phyloP scores from a whole-genome alignment of 2,329 filamentous ascomycete genomes.

The Aaosphaeria arxii region DNA sequence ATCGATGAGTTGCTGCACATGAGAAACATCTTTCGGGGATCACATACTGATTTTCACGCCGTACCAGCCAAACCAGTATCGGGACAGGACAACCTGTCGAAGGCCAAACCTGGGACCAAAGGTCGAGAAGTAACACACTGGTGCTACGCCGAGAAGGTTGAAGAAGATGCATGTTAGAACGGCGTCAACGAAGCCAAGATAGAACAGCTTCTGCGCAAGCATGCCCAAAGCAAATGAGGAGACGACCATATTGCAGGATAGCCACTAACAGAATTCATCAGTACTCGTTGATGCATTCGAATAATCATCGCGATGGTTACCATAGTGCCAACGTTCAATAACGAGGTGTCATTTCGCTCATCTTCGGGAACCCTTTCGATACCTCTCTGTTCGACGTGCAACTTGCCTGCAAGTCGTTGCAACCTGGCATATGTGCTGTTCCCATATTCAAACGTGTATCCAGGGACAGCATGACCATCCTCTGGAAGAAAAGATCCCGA shows the following conservation, averaged over 20 bases:
- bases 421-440: conserved; percentile 55
- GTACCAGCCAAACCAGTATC: conserved; percentile 74
- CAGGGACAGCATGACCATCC: conserved; percentile 51
- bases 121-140: conserved; percentile 74
- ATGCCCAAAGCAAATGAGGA: conserved; percentile 74
- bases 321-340: conserved; percentile 69
- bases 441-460: conserved; percentile 59
- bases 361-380: conserved; percentile 72
- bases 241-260: conserved; percentile 75
- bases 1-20: background rate
- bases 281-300: background rate
- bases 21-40: background rate
- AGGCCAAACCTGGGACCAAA: conserved; percentile 73
- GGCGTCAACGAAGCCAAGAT: conserved; percentile 69
- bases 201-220: conserved; percentile 66
- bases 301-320: conserved; percentile 42
- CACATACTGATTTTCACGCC: conserved; percentile 63
- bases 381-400: conserved; percentile 70
- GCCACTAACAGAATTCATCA: conserved; percentile 53
- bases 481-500: conserved; percentile 17
- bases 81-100: conserved; percentile 75
- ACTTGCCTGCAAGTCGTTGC: conserved; percentile 61
- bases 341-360: conserved; percentile 63
- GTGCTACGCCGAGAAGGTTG: conserved; percentile 69
- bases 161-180: conserved; percentile 71